Evolutionary conservation across 768 basidiomycete species (phyloP).

Genomic region (Trametes cubensis): DNA sequence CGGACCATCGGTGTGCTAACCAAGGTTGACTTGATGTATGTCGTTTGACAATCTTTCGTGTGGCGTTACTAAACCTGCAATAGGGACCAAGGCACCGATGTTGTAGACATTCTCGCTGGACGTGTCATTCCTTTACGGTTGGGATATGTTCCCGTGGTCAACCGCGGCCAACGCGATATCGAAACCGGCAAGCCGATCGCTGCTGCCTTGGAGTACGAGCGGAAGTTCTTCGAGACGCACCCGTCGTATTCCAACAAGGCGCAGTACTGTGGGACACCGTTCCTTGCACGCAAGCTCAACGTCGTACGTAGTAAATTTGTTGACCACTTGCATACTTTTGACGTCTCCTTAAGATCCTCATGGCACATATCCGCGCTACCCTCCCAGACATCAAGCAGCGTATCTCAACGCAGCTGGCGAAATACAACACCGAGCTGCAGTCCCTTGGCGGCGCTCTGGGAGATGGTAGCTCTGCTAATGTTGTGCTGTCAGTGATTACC

Average conservation of each 20-base stretch:
- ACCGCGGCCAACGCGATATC: constrained; percentile 97
- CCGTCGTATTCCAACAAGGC: constrained; percentile 91
- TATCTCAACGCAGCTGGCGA: constrained; percentile 88
- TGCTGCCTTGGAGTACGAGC: constrained; percentile 85
- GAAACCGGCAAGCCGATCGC: constrained; percentile 85
- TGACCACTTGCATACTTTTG: constrained; percentile 76
- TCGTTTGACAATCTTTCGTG: constrained; percentile 23
- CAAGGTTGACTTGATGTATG: constrained; percentile 97
- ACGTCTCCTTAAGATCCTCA: constrained; percentile 73
- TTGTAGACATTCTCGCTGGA: constrained; percentile 97
- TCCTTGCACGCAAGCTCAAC: constrained; percentile 93
- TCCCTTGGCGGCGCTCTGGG: constrained; percentile 86
- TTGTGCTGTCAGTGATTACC: constrained; percentile 96
- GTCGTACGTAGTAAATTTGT: constrained; percentile 82
- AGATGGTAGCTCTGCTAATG: constrained; percentile 83
- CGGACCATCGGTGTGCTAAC: constrained; percentile 98
- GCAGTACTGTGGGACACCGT: constrained; percentile 96
- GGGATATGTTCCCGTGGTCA: constrained; percentile 98
- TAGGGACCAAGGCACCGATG: constrained; percentile 97
- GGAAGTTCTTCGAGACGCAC: constrained; percentile 94
- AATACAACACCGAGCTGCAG: constrained; percentile 82
- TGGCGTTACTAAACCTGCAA: constrained; percentile 17
- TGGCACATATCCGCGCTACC: constrained; percentile 97
- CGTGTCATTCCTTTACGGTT: constrained; percentile 94
- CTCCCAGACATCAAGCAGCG: constrained; percentile 98